Base-by-base conservation (phyloP, 371 early-diverging fungal genomes). In the Lichtheimia ramosa region DNA sequence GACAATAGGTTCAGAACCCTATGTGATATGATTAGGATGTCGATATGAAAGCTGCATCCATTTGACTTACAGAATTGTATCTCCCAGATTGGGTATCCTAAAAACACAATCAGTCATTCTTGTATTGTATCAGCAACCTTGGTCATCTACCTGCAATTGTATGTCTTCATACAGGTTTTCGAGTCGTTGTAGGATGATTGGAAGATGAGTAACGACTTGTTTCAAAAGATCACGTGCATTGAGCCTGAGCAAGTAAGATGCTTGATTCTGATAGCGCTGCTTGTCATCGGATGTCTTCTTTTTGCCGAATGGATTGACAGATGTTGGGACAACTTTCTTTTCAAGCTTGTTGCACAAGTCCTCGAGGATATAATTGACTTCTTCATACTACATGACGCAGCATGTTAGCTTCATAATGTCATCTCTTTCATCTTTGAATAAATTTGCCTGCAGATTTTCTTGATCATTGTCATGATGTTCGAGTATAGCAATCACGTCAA, bases 331-430 rank as follows among this genome's bases (percentile, higher is more conserved):
- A 23, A 85, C 54, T 48, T 86, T 87, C 49, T 68, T 71, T n/a
- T 73, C 68, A 16, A 86, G 56, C 56, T 87, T 87, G 8, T 74
- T 64, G 28, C 71, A 67, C 14, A 87, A 61, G 56, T 87, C 88
- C 14, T 71, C 66, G 8, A 87, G 60, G 4, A 87, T 69, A 53
- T 84, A 85, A 34, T 71, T 78, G 14, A 79, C 62, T 23, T 68
- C 74, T 7, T 39, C 58, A 16, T 66, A 59, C 68, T 68, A 56
- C 5, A 34, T 54, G 43, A 58, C 10, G 46, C 46, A 21, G 0
- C 46, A 46, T 46, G 21, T 46, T 46, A n/a, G 46, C 16, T 46
- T 5, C n/a, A 10, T 4, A 34, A 8, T 34, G 34, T 10, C 34
- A 34, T 8, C 8, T 2, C 34, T 10, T 34, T 34, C 10, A 34